These are phyloP conservation scores for Penicillium canariense DNA, from an alignment of 495 filamentous ascomycete species.

Conservation along the genomic window DNA sequence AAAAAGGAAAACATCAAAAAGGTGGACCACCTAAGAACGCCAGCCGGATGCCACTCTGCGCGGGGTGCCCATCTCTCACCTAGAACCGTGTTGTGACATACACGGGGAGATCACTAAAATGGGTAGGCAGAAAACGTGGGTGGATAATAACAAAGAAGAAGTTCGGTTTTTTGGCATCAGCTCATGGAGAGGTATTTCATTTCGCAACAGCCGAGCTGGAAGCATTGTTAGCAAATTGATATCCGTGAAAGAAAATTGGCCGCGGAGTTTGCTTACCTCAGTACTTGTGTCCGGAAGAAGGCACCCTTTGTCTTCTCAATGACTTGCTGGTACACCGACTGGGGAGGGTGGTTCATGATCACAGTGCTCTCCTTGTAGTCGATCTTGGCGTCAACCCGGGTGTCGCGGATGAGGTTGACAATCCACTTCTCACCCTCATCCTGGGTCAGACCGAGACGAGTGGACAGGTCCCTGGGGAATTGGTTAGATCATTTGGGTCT, in stretches of 20 bases:
- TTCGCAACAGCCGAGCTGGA: constrained; percentile 48
- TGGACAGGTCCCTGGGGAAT: constrained; percentile 70
- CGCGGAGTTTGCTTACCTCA: constrained; percentile 45
- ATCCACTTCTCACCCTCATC: constrained; percentile 99
- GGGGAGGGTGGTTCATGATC: constrained; percentile 98
- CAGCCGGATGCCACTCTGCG: constrained; percentile 51
- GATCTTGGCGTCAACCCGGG: constrained; percentile 95
- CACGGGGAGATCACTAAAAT: constrained; percentile 40
- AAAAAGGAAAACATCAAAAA: constrained; percentile 37
- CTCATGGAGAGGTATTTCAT: constrained; percentile 34
- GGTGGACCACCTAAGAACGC: constrained; percentile 50
- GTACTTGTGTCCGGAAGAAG: constrained; percentile 82
- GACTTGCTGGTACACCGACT: constrained; percentile 97
- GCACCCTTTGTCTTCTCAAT: constrained; percentile 95
- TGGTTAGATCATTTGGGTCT: neutral
- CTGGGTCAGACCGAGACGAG: constrained; percentile 80
- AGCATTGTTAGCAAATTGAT: constrained; percentile 5
- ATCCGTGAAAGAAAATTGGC: neutral
- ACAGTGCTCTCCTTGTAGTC: constrained; percentile 98
- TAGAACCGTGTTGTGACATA: constrained; percentile 38
- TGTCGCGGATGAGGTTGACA: constrained; percentile 97
- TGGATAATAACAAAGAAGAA: constrained; percentile 37
- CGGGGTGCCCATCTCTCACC: constrained; percentile 35
- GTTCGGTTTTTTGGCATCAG: constrained; percentile 32
- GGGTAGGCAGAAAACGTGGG: constrained; percentile 39